Percentiles rank a stretch among this genome's conserved stretches.
phyloP scores from a whole-genome alignment of 2,329 filamentous ascomycete genomes.

The Dactylellina leptospora region DNA sequence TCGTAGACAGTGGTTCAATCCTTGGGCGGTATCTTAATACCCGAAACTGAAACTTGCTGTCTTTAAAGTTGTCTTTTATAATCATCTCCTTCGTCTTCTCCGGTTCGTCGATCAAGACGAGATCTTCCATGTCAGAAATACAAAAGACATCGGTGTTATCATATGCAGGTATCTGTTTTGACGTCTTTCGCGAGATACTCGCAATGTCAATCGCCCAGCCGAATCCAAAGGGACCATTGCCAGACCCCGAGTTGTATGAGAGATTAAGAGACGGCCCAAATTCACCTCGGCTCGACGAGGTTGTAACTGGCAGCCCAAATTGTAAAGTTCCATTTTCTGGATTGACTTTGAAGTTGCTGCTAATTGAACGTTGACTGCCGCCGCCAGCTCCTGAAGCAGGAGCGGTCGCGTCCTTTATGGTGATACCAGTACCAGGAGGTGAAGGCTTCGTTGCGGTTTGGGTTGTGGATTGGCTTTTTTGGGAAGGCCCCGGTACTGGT shows the following conservation, averaged over 20 bases:
- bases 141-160: slow-evolving; percentile 15
- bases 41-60: too few relatives aligned
- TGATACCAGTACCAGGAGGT: too few relatives aligned
- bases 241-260: slow-evolving; percentile 55
- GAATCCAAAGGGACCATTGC: slow-evolving; percentile 57
- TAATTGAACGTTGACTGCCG: background rate
- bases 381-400: background rate
- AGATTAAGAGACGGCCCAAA: slow-evolving; percentile 48
- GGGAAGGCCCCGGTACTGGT: too few relatives aligned
- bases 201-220: slow-evolving; percentile 54
- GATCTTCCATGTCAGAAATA: slow-evolving; percentile 1
- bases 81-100: background rate
- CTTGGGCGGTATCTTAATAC: background rate
- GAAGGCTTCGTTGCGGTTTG: too few relatives aligned
- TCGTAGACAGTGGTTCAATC: background rate
- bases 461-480: too few relatives aligned
- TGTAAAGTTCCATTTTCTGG: background rate
- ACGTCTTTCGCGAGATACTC: slow-evolving; percentile 52
- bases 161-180: slow-evolving; percentile 53
- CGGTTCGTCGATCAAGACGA: background rate
- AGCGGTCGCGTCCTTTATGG: too few relatives aligned
- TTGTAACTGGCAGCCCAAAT: background rate
- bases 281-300: background rate
- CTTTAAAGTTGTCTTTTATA: too few relatives aligned
- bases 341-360: background rate